Conservation (phyloP, 75 land plant species). For the Chamaecyparis obtusa region DNA sequence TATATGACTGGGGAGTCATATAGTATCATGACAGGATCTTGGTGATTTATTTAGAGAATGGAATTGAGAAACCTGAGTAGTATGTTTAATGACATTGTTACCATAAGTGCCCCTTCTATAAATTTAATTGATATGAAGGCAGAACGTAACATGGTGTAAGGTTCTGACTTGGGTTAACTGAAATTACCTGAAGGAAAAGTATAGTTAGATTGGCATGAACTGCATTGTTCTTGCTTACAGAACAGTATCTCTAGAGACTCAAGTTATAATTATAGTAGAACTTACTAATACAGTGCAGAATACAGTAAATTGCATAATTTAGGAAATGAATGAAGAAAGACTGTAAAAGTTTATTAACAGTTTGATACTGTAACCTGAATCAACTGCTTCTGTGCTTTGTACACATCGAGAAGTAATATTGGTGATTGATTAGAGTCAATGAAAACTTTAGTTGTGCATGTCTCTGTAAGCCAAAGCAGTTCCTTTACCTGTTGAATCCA, state of each 20-base stretch:
- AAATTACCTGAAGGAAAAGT: neutral
- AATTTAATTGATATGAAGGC: neutral
- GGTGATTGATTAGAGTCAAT: neutral
- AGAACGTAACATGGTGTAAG: neutral
- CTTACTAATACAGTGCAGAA: neutral
- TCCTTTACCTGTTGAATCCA: neutral
- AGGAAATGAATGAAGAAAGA: neutral
- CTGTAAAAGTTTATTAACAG: neutral
- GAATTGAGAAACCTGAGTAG: neutral
- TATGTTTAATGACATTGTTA: neutral
- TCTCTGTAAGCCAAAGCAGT: neutral
- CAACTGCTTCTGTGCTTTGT: neutral
- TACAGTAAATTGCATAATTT: neutral
- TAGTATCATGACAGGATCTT: neutral
- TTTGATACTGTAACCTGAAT: neutral
- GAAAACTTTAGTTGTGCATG: no score
- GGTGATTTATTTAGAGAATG: neutral
- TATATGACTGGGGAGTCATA: neutral
- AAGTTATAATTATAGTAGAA: neutral
- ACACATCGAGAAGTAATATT: neutral
- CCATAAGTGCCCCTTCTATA: neutral
- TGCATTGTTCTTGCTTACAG: neutral
- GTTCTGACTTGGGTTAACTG: neutral
- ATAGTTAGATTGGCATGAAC: neutral
- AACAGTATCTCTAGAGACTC: neutral